Conservation (phyloP, 1,139 yeast species). For the Zygosaccharomyces sapae region DNA sequence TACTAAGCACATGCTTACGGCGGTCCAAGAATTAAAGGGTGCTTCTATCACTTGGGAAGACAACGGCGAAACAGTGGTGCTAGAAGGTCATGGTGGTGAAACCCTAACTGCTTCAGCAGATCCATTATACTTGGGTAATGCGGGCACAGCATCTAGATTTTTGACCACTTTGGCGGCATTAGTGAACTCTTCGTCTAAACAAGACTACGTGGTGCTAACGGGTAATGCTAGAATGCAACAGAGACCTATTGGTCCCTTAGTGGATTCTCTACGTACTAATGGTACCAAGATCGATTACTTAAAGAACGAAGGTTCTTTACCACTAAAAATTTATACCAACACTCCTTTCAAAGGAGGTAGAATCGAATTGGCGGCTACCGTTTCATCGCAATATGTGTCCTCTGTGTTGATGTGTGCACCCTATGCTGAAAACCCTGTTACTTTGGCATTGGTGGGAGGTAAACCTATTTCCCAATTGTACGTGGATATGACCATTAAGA, state of each 20-base stretch:
- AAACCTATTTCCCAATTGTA: slow-evolving; percentile 94
- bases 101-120: slow-evolving; percentile 53
- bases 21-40: slow-evolving; percentile 73
- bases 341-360: slow-evolving; percentile 81
- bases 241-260: slow-evolving; percentile 95
- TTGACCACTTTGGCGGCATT: slow-evolving; percentile 86
- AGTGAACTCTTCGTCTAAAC: slow-evolving; percentile 48
- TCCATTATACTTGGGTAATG: slow-evolving; percentile 85
- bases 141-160: slow-evolving; percentile 97
- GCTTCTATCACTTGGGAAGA: slow-evolving; percentile 77
- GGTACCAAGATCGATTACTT: slow-evolving; percentile 72
- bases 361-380: slow-evolving; percentile 90
- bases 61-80: slow-evolving; percentile 82
- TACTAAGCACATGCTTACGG: slow-evolving; percentile 90
- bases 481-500: slow-evolving; percentile 93
- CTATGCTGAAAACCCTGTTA: slow-evolving; percentile 82
- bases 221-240: slow-evolving; percentile 98
- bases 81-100: slow-evolving; percentile 83
- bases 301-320: slow-evolving; percentile 78
- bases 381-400: slow-evolving; percentile 95
- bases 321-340: slow-evolving; percentile 68
- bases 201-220: slow-evolving; percentile 59
- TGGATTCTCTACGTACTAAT: slow-evolving; percentile 78
- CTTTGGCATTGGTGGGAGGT: slow-evolving; percentile 86
- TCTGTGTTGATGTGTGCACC: slow-evolving; percentile 98